Base-by-base conservation (phyloP, 805 yeast genomes). In the Kuraishia molischiana region DNA sequence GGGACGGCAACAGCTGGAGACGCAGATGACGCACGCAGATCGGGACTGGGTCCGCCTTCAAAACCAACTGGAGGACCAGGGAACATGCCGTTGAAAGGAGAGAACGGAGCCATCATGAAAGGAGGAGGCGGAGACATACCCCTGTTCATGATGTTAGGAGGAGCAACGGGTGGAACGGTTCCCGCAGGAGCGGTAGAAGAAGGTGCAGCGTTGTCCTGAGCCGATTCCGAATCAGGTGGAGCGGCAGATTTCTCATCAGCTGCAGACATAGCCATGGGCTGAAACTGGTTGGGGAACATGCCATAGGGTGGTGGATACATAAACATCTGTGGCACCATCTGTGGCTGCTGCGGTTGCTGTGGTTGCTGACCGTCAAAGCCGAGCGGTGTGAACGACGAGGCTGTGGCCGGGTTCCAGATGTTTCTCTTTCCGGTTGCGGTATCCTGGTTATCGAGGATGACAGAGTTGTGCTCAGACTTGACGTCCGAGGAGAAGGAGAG, bases 381-480 rank as follows among this genome's bases (percentile, higher is more conserved):
- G 43, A 49, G 38, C 18, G 85, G 84, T 11, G 72, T 72, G 50
- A 78, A 78, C 1, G 79, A 59, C 8, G 76, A 58, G 3, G 82
- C 78, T 15, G 78, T 60, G 5, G 80, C 82, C 0, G 83, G 82
- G 52, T 77, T 76, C 85, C 85, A 79, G 46, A 75, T 72, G 47
- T 62, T 69, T 32, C 49, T 51, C 41, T 44, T 43, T 14, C 44
- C 45, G 10, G 9, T 18, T 10, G 17, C 29, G n/a, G n/a, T n/a
- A 22, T 21, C 32, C 14, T 19, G 29, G 26, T 47, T 47, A 22
- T 64, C 68, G 32, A 54, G 40, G 17, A 51, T 45, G 6, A 50
- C 43, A 0, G 66, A 58, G 37, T 54, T 58, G 22, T 52, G 61
- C 22, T 64, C 67, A 3, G 68, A 58, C 34, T 42, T 48, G 9